These are phyloP conservation scores for Bolboschoenoplectus hybrid DNA, from an alignment of 202 grass and related monocot species.

Conservation along the genomic window DNA sequence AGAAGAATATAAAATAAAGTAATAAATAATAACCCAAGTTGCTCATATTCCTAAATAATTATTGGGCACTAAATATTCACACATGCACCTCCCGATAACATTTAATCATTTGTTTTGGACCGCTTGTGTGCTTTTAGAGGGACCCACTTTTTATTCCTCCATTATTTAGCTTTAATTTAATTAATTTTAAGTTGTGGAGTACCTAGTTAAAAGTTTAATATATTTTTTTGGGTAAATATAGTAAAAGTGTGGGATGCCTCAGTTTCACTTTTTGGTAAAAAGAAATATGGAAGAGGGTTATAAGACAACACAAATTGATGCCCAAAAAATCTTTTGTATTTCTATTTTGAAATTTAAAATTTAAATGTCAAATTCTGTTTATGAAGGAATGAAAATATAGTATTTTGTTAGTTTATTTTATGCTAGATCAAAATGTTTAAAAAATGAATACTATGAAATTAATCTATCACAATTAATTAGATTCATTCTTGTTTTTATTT, in stretches of 20 bases:
- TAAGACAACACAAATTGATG: neutral
- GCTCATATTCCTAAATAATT: slow-evolving; percentile 8
- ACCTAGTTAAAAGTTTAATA: neutral
- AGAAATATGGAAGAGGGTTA: neutral
- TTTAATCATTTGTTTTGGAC: neutral
- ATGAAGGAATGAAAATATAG: too few species aligned
- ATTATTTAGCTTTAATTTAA: slow-evolving; percentile 21
- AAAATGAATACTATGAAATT: too few species aligned
- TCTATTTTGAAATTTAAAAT: neutral
- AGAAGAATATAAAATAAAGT: slow-evolving; percentile 6
- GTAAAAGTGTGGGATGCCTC: neutral
- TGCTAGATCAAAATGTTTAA: too few species aligned
- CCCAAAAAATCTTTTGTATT: neutral
- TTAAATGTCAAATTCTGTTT: neutral
- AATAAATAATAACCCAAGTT: neutral
- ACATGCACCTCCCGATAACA: neutral
- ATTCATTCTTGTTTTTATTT: too few species aligned
- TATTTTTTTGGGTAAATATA: neutral
- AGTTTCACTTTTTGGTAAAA: neutral
- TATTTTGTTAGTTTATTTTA: too few species aligned
- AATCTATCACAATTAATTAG: too few species aligned
- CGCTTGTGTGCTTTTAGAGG: slow-evolving; percentile 17
- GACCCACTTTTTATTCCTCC: slow-evolving; percentile 21
- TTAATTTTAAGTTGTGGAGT: neutral
- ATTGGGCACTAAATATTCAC: slow-evolving; percentile 21